These are phyloP conservation scores for Nakazawaea wickerhamii DNA, from an alignment of 805 yeast genomes.

Conservation along the genomic window DNA sequence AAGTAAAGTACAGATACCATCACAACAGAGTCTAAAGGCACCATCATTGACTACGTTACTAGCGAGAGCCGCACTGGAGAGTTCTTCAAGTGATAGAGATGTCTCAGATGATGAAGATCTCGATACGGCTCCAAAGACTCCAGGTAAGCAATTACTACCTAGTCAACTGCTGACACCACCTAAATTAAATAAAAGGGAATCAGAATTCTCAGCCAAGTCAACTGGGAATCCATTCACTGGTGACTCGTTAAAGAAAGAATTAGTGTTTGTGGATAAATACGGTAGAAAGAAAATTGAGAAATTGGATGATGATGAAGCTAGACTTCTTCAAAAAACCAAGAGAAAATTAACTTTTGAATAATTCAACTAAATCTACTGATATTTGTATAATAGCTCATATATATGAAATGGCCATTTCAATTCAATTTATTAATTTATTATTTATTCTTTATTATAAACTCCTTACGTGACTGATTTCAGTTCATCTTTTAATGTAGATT, in stretches of 20 bases:
- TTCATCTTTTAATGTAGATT: too few relatives aligned
- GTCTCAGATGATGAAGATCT: neutral
- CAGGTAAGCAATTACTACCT: constrained; percentile 1
- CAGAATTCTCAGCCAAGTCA: constrained; percentile 2
- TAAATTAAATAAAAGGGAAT: too few relatives aligned
- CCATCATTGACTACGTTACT: constrained; percentile 11
- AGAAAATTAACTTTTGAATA: constrained; percentile 11
- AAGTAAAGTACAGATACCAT: neutral
- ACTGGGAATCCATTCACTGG: constrained; percentile 20
- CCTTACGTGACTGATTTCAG: too few relatives aligned
- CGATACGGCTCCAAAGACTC: constrained; percentile 5
- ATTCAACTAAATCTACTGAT: too few relatives aligned
- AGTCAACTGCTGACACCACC: constrained; percentile 1
- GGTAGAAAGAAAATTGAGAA: constrained; percentile 26
- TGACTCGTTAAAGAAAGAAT: constrained; percentile 16
- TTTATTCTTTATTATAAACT: too few relatives aligned
- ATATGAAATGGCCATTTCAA: too few relatives aligned
- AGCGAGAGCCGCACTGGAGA: constrained; percentile 5
- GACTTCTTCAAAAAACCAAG: constrained; percentile 23
- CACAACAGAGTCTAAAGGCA: constrained; percentile 4
- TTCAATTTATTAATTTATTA: too few relatives aligned
- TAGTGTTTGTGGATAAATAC: constrained; percentile 28
- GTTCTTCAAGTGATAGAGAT: constrained; percentile 6
- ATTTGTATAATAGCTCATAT: too few relatives aligned
- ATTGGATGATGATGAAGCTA: constrained; percentile 18